Evolutionary conservation across 2,329 filamentous ascomycete genomes (phyloP).

Genomic region (Alternaria brassicae): DNA sequence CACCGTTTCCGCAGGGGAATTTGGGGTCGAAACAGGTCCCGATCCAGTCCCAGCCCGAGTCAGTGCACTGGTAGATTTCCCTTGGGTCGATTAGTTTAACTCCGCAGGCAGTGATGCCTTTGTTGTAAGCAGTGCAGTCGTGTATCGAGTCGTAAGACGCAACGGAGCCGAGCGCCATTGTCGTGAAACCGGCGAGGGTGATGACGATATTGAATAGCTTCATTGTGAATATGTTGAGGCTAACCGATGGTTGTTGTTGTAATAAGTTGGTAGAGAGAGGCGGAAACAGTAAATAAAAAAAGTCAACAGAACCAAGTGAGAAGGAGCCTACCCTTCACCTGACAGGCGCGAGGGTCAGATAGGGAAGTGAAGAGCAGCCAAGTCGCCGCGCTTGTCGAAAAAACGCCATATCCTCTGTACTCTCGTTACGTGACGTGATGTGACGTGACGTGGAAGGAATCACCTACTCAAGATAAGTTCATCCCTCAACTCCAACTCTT

Average conservation of each 20-base stretch:
- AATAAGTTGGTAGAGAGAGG: no score
- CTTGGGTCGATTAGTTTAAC: neutral
- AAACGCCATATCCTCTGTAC: neutral
- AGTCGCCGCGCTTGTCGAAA: neutral
- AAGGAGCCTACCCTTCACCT: neutral
- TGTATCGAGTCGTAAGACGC: neutral
- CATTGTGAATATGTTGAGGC: neutral
- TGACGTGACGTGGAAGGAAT: neutral
- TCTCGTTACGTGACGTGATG: neutral
- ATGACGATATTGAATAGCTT: neutral
- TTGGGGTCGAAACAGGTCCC: neutral
- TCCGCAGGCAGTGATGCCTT: neutral
- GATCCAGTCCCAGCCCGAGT: neutral
- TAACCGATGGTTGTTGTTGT: neutral
- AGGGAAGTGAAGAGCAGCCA: neutral
- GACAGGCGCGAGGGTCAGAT: neutral
- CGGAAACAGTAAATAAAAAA: neutral
- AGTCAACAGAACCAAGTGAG: neutral
- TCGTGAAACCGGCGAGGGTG: neutral
- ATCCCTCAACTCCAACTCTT: neutral
- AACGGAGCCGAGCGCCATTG: neutral
- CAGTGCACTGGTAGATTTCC: neutral
- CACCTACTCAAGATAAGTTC: neutral
- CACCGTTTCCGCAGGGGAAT: neutral
- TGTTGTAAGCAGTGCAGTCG: neutral